phyloP scores from a whole-genome alignment of 352 stramenopile species.

The Poterioochromonas sp. region DNA sequence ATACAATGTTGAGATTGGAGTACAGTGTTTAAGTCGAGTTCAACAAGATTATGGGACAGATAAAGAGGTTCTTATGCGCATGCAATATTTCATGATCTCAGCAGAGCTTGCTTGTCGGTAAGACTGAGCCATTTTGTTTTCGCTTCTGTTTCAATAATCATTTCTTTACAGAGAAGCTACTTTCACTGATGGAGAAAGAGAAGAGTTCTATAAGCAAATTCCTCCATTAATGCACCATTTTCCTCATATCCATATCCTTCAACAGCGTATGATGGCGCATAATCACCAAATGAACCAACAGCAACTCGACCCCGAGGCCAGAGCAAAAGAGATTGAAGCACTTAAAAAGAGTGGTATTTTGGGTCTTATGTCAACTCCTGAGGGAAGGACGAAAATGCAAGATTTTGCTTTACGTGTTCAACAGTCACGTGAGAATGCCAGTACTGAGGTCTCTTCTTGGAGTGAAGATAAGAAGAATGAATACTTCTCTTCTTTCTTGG shows the following conservation, averaged over 20 bases:
- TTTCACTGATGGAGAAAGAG: not conserved
- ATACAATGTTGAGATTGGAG: slow-evolving; percentile 3
- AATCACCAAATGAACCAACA: slow-evolving; percentile 15
- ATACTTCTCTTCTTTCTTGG: slow-evolving; percentile 14
- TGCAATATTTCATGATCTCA: not conserved
- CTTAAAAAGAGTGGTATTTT: slow-evolving; percentile 6
- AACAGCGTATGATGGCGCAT: slow-evolving; percentile 10
- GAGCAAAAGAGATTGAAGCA: not conserved
- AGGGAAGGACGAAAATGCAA: slow-evolving; percentile 6
- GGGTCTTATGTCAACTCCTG: not conserved
- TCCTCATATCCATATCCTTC: slow-evolving; percentile 23
- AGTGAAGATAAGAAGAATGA: slow-evolving; percentile 20
- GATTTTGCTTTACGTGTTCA: not conserved
- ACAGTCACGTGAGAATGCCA: not conserved
- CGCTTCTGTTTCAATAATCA: not conserved
- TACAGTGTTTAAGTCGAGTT: slow-evolving; percentile 13
- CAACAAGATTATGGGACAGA: not conserved
- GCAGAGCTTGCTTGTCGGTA: slow-evolving; percentile 6
- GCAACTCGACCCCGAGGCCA: not conserved
- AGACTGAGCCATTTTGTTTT: not conserved
- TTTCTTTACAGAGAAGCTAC: not conserved
- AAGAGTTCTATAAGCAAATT: slow-evolving; percentile 4
- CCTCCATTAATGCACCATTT: slow-evolving; percentile 11
- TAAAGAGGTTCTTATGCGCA: slow-evolving; percentile 1
- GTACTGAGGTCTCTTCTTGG: not conserved